Conservation (phyloP, 176 grass and related monocot species). For the Areca catechu region DNA sequence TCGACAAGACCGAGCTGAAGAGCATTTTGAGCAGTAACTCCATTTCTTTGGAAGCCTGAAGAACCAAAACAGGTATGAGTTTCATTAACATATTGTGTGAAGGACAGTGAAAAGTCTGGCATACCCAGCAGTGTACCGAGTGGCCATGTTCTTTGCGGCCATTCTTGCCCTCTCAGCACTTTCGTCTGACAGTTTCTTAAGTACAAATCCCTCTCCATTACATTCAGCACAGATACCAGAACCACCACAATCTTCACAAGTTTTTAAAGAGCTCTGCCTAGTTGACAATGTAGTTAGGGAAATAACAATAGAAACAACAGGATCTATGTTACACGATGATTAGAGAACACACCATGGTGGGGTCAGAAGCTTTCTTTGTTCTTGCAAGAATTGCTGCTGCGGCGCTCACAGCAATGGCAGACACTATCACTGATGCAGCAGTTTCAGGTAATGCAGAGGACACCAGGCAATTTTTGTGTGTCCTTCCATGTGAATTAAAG, state of each 20-base stretch:
- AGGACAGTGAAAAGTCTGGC: neutral
- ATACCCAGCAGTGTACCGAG: constrained; percentile 41
- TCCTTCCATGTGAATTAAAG: neutral
- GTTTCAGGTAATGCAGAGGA: constrained; percentile 33
- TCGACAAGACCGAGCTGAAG: constrained; percentile 17
- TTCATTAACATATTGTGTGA: too few species aligned
- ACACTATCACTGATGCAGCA: constrained; percentile 21
- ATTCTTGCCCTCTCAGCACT: constrained; percentile 12
- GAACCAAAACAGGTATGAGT: neutral
- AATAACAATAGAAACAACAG: too few species aligned
- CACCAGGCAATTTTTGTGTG: constrained; percentile 6
- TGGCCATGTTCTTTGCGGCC: constrained; percentile 41
- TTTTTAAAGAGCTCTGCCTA: constrained; percentile 4
- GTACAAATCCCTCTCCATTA: constrained; percentile 46
- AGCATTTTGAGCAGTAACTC: constrained; percentile 27
- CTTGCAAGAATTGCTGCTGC: constrained; percentile 31
- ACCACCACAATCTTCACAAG: constrained; percentile 32
- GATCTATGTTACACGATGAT: neutral
- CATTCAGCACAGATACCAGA: constrained; percentile 38
- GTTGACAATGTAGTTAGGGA: neutral
- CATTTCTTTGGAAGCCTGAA: constrained; percentile 26
- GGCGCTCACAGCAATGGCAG: constrained; percentile 29
- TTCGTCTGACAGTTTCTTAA: constrained; percentile 26
- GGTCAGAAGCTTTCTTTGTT: constrained; percentile 26
- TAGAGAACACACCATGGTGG: constrained; percentile 18